Conservation (phyloP, 2,329 filamentous ascomycete genomes). For the Clathrospora elynae region DNA sequence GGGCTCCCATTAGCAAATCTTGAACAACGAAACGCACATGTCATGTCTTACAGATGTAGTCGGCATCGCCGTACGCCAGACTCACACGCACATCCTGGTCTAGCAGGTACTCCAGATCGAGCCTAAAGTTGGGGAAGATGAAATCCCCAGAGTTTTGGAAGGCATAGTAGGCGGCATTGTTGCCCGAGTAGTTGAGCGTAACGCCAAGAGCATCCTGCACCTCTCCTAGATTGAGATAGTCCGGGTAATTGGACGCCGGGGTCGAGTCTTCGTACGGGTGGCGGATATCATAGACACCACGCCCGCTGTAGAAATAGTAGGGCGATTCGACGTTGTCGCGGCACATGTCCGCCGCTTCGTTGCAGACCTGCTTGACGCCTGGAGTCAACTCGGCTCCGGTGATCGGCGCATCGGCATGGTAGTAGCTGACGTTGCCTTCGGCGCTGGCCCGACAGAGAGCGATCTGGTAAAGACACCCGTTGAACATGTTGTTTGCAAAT, state of each 20-base stretch:
- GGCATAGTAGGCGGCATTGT: slow-evolving; percentile 55
- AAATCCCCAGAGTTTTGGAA: slow-evolving; percentile 60
- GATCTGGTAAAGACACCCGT: slow-evolving; percentile 58
- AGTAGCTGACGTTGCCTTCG: slow-evolving; percentile 38
- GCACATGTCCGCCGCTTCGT: slow-evolving; percentile 61
- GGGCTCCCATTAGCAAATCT: slow-evolving; percentile 1
- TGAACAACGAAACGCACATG: too few relatives aligned
- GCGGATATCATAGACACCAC: slow-evolving; percentile 59
- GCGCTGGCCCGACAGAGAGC: slow-evolving; percentile 57
- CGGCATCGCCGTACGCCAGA: slow-evolving; percentile 44
- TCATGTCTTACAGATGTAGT: slow-evolving; percentile 46
- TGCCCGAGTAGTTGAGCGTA: slow-evolving; percentile 64
- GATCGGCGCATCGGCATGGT: slow-evolving; percentile 22
- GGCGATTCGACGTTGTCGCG: slow-evolving; percentile 61
- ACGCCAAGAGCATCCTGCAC: slow-evolving; percentile 67
- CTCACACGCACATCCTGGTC: slow-evolving; percentile 47
- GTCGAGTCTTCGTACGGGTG: slow-evolving; percentile 63
- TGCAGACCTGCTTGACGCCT: slow-evolving; percentile 53
- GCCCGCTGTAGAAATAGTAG: slow-evolving; percentile 60
- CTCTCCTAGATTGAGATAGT: slow-evolving; percentile 63
- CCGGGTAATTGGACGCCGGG: slow-evolving; percentile 53
- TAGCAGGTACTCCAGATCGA: slow-evolving; percentile 51
- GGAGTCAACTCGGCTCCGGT: slow-evolving; percentile 35
- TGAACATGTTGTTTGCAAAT: slow-evolving; percentile 56
- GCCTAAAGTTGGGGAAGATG: slow-evolving; percentile 63